Evolutionary conservation across 805 yeast species (phyloP).

Genomic region (Scheffersomyces amazonensis): DNA sequence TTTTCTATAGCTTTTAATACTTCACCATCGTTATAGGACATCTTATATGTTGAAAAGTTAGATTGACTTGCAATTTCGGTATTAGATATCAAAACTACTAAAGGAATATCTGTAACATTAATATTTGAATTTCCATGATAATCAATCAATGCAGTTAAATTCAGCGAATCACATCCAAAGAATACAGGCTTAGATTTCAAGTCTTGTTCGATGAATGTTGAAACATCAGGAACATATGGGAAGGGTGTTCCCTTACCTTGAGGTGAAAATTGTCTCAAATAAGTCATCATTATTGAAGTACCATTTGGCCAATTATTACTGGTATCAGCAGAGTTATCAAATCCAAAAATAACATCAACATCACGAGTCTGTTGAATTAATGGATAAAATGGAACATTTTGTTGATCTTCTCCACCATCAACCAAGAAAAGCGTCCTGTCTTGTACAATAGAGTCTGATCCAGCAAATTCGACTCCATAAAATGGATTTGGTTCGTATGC

Average conservation of each 20-base stretch:
- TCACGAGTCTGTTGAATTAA: constrained; percentile 33
- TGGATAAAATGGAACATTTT: constrained; percentile 40
- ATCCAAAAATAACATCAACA: constrained; percentile 41
- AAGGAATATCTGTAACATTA: constrained; percentile 44
- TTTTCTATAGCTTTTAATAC: constrained; percentile 60
- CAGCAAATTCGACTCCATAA: constrained; percentile 20
- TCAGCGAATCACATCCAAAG: constrained; percentile 75
- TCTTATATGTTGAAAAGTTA: constrained; percentile 69
- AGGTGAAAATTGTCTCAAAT: constrained; percentile 28
- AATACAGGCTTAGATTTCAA: constrained; percentile 69
- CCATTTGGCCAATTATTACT: constrained; percentile 41
- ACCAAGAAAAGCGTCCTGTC: constrained; percentile 34
- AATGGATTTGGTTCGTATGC: constrained; percentile 41
- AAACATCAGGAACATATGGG: constrained; percentile 75
- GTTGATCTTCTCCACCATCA: constrained; percentile 44
- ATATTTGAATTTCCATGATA: constrained; percentile 19
- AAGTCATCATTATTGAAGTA: constrained; percentile 34
- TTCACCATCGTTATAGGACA: constrained; percentile 59
- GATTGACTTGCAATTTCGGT: constrained; percentile 60
- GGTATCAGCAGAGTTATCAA: constrained; percentile 41
- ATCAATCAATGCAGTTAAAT: constrained; percentile 48
- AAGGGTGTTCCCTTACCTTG: constrained; percentile 62
- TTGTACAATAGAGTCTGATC: constrained; percentile 9
- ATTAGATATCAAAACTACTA: constrained; percentile 75
- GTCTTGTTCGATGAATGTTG: constrained; percentile 58